Evolutionary conservation across 176 grass and related monocot genomes (phyloP).

Genomic region (Aegilops tauschii): DNA sequence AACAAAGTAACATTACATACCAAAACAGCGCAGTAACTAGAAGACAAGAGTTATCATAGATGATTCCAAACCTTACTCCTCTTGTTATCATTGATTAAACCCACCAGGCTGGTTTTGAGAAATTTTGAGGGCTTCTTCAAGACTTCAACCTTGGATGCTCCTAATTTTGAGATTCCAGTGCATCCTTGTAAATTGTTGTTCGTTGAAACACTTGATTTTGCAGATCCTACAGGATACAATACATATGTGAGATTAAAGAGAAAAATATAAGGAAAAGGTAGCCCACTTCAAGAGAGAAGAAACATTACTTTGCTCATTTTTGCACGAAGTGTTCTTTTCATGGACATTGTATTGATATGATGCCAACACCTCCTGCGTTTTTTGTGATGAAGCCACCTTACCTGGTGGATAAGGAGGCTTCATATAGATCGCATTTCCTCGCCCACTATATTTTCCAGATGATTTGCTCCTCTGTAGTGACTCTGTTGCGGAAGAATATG

Average conservation of each 20-base stretch:
- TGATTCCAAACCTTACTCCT: conserved; percentile 70
- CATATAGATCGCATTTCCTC: conserved; percentile 58
- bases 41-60: conserved; percentile 21
- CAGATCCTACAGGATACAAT: conserved; percentile 46
- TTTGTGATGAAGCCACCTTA: conserved; percentile 51
- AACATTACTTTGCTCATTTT: conserved; percentile 68
- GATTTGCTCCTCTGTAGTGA: conserved; percentile 45
- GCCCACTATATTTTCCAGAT: conserved; percentile 50
- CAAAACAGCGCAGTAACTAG: background rate
- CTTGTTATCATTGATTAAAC: conserved; percentile 93
- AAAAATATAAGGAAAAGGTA: background rate
- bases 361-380: conserved; percentile 51
- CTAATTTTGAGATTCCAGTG: conserved; percentile 51
- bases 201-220: conserved; percentile 42
- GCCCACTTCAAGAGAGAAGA: conserved; percentile 7
- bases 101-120: conserved; percentile 81
- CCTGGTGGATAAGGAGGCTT: conserved; percentile 64
- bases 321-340: conserved; percentile 57
- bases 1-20: conserved; percentile 40
- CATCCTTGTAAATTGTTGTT: conserved; percentile 39
- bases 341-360: conserved; percentile 50
- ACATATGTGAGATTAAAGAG: conserved; percentile 36
- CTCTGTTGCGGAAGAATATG: conserved; percentile 40
- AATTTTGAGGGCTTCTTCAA: conserved; percentile 78
- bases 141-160: conserved; percentile 56